Evolutionary conservation across 2,329 filamentous ascomycete species (phyloP), one percentile per base, ranked within the genome.

Genomic region (Fusarium nelsonii): DNA sequence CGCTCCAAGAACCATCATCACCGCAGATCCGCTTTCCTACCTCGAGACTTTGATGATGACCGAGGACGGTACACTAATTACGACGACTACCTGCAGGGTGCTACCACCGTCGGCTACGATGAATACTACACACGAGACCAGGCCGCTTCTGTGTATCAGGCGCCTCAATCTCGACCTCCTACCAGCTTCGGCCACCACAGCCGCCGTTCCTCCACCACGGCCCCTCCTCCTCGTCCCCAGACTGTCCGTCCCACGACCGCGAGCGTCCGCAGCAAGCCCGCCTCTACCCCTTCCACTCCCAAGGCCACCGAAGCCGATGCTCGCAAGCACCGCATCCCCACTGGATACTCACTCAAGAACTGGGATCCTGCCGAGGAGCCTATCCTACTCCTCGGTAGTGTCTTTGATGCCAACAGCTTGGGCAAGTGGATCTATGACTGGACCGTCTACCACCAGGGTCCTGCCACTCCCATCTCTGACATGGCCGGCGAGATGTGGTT

Each of bases 381-480:
- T 52, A 97, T 99, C 78, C 90, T 97, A 77, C 88, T 99, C 28
- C 87, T 98, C 23, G 96, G 96, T 51, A 97, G 93, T 77, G 96
- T 98, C 58, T 98, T 98, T 77, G 96, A 98, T 78, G 93, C 95
- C 76, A 97, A 98, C 86, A 97, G 93, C 28, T 87, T 99, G 32
- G 96, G 96, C 76, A 97, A 97, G 82, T 99, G 96, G 96, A 97
- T 99, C 77, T 99, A 97, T 81, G 96, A 98, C 85, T 99, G 96
- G 96, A 97, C 96, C 18, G 93, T 97, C 69, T 97, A 93, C 83
- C 90, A 91, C 78, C 90, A 97, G 72, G 93, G 93, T 37, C 88
- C 93, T 15, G 88, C 88, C 40, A 93, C 92, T 12, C 92, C 94
- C 51, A 92, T 97, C 76, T 89, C 94, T 54, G 94, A 97, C 71